Conservation (phyloP, 2,329 filamentous ascomycete genomes). For the Phaeoacremonium minimum region DNA sequence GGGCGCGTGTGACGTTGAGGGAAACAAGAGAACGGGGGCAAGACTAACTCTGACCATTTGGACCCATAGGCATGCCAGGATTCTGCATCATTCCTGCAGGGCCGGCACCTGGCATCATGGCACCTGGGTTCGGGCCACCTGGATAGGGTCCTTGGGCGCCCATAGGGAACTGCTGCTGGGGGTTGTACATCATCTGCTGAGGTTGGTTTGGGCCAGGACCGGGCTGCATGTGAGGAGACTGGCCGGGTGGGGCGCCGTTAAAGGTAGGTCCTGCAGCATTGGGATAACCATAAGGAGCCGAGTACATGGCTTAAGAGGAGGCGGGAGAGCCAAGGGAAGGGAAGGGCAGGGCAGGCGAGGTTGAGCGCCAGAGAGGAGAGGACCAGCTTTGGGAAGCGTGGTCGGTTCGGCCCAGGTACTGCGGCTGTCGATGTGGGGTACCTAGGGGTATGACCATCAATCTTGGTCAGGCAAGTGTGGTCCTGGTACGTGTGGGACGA, state of each 20-base stretch:
- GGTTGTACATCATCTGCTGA: slow-evolving; percentile 57
- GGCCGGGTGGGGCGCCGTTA: slow-evolving; percentile 44
- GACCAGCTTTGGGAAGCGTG: not conserved
- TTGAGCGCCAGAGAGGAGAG: not conserved
- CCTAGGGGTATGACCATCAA: slow-evolving; percentile 10
- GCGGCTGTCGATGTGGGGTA: slow-evolving; percentile 10
- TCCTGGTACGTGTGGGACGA: not conserved
- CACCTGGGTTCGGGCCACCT: slow-evolving; percentile 40
- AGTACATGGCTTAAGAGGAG: slow-evolving; percentile 42
- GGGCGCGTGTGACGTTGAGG: slow-evolving; percentile 7
- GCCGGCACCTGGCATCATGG: slow-evolving; percentile 49
- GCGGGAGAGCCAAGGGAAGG: not conserved
- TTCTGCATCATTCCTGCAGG: slow-evolving; percentile 62
- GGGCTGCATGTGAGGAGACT: slow-evolving; percentile 41
- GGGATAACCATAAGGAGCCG: slow-evolving; percentile 49
- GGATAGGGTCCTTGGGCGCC: slow-evolving; percentile 44
- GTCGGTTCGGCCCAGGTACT: slow-evolving; percentile 9
- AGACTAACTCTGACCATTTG: slow-evolving; percentile 57
- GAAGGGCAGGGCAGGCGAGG: too few relatives aligned
- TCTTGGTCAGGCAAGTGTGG: not conserved
- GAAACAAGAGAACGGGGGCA: slow-evolving; percentile 19
- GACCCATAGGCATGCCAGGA: slow-evolving; percentile 53
- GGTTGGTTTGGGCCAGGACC: slow-evolving; percentile 33
- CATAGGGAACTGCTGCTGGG: slow-evolving; percentile 55
- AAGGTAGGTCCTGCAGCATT: slow-evolving; percentile 47